A percentile compares a stretch with the other conserved stretches of the same genome.
These are phyloP conservation scores for Globisporangium sylvaticum DNA, from an alignment of 352 stramenopile species.

Conservation along the genomic window DNA sequence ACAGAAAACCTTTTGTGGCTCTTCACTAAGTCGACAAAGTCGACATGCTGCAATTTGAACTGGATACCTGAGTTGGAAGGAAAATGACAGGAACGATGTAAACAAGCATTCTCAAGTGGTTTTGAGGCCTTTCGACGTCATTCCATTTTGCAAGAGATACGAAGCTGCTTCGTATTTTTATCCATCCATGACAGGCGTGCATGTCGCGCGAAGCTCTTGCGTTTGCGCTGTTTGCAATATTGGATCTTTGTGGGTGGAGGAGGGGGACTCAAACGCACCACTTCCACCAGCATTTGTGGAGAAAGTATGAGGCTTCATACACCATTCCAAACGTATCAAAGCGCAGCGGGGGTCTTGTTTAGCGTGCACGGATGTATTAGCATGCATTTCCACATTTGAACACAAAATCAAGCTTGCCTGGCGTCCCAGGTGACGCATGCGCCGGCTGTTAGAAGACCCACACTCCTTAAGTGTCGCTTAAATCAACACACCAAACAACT, in stretches of 20 bases:
- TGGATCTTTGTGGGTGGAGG: background rate
- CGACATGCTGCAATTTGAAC: background rate
- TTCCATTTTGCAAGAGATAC: background rate
- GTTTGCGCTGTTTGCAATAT: background rate
- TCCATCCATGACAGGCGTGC: background rate
- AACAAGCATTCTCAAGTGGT: too few relatives aligned
- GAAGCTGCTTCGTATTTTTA: background rate
- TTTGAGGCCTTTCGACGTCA: too few relatives aligned
- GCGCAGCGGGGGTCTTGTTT: too few relatives aligned
- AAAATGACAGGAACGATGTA: background rate
- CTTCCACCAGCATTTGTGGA: background rate
- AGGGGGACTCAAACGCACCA: background rate
- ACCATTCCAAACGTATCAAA: background rate
- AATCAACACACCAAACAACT: background rate
- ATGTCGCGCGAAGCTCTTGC: slow-evolving; percentile 1
- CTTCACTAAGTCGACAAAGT: slow-evolving; percentile 6
- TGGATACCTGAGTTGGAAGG: background rate
- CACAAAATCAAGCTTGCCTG: background rate
- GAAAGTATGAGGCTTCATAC: background rate
- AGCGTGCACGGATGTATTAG: background rate
- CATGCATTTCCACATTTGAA: background rate
- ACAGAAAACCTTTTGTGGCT: background rate
- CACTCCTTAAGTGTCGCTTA: background rate
- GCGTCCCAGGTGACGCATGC: background rate
- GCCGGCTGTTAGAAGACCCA: slow-evolving; percentile 1